A percentile compares a stretch with the other conserved stretches of the same genome.
These are phyloP conservation scores for Salvia sclarea DNA, from an alignment of 305 asterid species.

Conservation along the genomic window DNA sequence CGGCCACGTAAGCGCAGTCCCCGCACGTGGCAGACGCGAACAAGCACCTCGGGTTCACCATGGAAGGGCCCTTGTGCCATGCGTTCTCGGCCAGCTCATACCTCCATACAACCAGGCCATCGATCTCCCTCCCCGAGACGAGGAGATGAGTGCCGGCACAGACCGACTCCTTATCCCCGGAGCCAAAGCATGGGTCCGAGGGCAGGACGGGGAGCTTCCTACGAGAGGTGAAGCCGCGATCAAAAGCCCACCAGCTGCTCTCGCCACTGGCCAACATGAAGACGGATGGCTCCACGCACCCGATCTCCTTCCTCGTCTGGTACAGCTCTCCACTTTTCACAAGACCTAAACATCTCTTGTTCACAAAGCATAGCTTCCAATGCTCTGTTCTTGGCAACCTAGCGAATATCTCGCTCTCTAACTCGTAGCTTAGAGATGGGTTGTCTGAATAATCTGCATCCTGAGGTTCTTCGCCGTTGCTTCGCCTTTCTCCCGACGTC, in stretches of 20 bases:
- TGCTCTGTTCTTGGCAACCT: conserved; percentile 64
- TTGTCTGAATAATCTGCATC: conserved; percentile 72
- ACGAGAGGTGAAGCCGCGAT: conserved; percentile 50
- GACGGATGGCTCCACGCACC: conserved; percentile 57
- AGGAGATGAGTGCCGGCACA: conserved; percentile 74
- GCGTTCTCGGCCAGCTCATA: conserved; percentile 52
- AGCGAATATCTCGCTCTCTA: conserved; percentile 61
- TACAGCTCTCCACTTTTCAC: conserved; percentile 57
- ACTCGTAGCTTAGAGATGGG: conserved; percentile 55
- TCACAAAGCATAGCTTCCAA: conserved; percentile 58
- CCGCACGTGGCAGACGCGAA: conserved; percentile 79
- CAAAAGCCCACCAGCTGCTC: conserved; percentile 66
- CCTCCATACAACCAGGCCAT: conserved; percentile 68
- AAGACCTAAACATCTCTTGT: conserved; percentile 56
- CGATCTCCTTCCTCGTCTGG: conserved; percentile 53
- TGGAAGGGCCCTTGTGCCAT: conserved; percentile 68
- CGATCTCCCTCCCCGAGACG: conserved; percentile 64
- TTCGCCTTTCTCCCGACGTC: background rate
- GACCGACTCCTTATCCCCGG: conserved; percentile 71
- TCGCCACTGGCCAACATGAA: conserved; percentile 72
- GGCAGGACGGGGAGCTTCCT: conserved; percentile 62
- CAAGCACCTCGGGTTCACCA: conserved; percentile 71
- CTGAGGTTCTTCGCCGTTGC: conserved; percentile 51
- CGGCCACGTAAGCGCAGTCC: conserved; percentile 61
- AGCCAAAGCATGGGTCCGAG: conserved; percentile 56